These are phyloP conservation scores for Nannochloris sp. DNA, from an alignment of 139 green algal genomes.

Conservation along the genomic window DNA sequence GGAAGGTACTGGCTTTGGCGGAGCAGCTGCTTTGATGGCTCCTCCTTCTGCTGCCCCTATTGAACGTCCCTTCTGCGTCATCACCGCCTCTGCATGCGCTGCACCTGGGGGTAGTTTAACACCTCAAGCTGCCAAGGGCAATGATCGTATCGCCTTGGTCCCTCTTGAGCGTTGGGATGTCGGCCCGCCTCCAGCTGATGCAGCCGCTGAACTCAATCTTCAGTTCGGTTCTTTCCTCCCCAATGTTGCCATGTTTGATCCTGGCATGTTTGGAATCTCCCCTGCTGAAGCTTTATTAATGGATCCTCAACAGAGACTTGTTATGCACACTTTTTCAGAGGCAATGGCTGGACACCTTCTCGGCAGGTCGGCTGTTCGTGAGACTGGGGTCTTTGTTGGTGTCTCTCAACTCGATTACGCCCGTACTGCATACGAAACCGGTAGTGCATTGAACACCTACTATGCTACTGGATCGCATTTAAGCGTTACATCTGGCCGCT, in stretches of 20 bases:
- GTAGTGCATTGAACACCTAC: constrained; percentile 14
- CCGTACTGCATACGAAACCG: constrained; percentile 23
- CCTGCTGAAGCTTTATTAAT: constrained; percentile 57
- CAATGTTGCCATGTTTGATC: constrained; percentile 48
- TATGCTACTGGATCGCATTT: constrained; percentile 29
- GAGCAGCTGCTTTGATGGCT: not conserved
- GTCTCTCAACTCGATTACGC: constrained; percentile 75
- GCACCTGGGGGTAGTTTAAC: constrained; percentile 25
- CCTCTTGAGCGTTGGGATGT: constrained; percentile 47
- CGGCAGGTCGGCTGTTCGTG: not conserved
- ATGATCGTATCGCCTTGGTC: constrained; percentile 30
- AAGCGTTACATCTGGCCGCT: constrained; percentile 38
- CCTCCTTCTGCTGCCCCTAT: not conserved
- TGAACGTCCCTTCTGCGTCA: not conserved
- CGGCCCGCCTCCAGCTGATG: constrained; percentile 12
- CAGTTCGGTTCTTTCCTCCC: constrained; percentile 54
- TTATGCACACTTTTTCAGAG: constrained; percentile 40
- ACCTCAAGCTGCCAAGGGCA: not conserved
- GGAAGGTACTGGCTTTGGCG: not conserved
- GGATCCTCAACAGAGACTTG: constrained; percentile 73
- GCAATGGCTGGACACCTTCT: not conserved
- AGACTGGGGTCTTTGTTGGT: constrained; percentile 65
- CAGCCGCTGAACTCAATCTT: constrained; percentile 19
- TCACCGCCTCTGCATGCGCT: constrained; percentile 5
- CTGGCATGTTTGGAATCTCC: constrained; percentile 18